Percentiles rank a stretch among this genome's conserved stretches.
phyloP scores from a whole-genome alignment of 2,329 filamentous ascomycete species.

The Fusarium sp. region DNA sequence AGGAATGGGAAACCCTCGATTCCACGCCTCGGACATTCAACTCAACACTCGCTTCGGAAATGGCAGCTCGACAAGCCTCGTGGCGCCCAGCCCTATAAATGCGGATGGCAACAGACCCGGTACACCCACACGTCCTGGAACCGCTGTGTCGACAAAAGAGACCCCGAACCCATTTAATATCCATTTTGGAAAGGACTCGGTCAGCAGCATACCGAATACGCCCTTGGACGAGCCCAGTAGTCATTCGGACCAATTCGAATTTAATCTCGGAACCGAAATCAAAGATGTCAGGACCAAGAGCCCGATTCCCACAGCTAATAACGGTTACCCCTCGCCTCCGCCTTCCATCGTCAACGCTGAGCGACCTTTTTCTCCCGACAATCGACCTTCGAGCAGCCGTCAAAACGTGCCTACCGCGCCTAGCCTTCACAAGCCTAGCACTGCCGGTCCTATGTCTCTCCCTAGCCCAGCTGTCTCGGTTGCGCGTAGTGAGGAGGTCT shows the following conservation, averaged over 20 bases:
- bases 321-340: constrained; percentile 54
- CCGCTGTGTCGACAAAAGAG: constrained; percentile 49
- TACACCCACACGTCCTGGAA: constrained; percentile 51
- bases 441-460: constrained; percentile 48
- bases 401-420: constrained; percentile 39
- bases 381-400: constrained; percentile 32
- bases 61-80: constrained; percentile 52
- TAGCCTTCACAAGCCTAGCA: constrained; percentile 44
- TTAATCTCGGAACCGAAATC: constrained; percentile 44
- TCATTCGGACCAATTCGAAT: constrained; percentile 56
- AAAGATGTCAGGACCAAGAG: constrained; percentile 24
- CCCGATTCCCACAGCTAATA: constrained; percentile 13
- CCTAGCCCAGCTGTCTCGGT: constrained; percentile 58
- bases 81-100: constrained; percentile 46
- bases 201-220: constrained; percentile 43
- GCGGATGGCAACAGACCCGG: constrained; percentile 34
- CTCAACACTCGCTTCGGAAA: constrained; percentile 53
- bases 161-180: constrained; percentile 62
- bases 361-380: constrained; percentile 41
- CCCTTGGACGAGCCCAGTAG: constrained; percentile 48
- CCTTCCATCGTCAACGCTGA: constrained; percentile 51
- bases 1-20: constrained; percentile 40
- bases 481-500: constrained; percentile 54
- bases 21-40: constrained; percentile 55
- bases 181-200: constrained; percentile 53